Evolutionary conservation across 495 filamentous ascomycete species (phyloP).

Genomic region (Daldinia decipiens): DNA sequence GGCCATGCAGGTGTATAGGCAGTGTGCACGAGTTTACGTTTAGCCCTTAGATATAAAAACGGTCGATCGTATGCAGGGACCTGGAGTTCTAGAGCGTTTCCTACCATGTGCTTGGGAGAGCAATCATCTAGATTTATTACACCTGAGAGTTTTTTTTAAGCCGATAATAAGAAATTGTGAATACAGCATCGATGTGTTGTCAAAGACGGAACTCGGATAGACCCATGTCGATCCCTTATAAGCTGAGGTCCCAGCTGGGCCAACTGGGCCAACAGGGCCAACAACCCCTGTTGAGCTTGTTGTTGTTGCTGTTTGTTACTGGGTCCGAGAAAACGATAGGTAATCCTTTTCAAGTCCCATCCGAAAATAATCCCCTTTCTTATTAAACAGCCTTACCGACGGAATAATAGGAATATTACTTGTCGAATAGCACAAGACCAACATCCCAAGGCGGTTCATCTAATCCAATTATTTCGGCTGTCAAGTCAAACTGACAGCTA

Average conservation of each 20-base stretch:
- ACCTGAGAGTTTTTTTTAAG: no score
- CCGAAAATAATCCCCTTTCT: background rate
- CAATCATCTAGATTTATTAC: background rate
- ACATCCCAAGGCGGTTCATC: background rate
- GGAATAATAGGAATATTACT: conserved; percentile 3
- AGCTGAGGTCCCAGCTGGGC: conserved; percentile 1
- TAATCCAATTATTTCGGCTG: no score
- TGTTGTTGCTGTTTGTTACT: conserved; percentile 6
- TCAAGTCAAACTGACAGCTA: no score
- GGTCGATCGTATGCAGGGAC: background rate
- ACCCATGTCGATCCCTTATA: conserved; percentile 19
- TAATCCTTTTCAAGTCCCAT: background rate
- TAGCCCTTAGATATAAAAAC: background rate
- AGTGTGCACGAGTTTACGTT: background rate
- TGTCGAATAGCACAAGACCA: background rate
- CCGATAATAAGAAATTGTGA: no score
- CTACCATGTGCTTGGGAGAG: background rate
- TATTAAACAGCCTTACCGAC: background rate
- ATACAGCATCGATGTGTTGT: conserved; percentile 40
- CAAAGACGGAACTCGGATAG: conserved; percentile 21
- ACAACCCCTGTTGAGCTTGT: background rate
- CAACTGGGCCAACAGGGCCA: no score
- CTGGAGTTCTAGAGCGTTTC: background rate
- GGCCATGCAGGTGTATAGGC: background rate
- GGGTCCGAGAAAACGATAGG: background rate